Evolutionary conservation across 1,284 basidiomycete genomes (phyloP), one percentile per base, ranked within the genome.

Genomic region (Fistulinella cinereoalba): DNA sequence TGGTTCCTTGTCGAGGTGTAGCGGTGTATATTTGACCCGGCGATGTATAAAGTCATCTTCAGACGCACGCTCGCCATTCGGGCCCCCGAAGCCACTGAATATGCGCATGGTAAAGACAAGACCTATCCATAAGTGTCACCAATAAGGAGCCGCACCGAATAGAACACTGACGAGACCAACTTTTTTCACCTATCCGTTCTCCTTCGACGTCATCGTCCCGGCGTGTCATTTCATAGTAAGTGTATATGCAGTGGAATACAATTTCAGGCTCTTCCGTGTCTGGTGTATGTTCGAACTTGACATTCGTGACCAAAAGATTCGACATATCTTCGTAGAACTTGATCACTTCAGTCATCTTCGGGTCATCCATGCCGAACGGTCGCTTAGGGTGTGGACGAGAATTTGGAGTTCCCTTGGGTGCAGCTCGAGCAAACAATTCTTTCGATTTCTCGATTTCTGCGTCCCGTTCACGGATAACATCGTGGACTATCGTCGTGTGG

Each of bases 321-420:
- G 80, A 81, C 38, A 80, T 61, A 49, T 83, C 79, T 59, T 83
- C 80, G 52, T 83, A 83, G 55, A 83, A 75, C 24, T 67, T 70
- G 53, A 82, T 70, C 27, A 77, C 68, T 61, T 73, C 67, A 3
- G 69, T 62, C 47, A 76, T 70, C 56, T 80, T 80, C 2, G 77
- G 73, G 53, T 83, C 78, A 21, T 79, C 71, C 16, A 64, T 61
- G 9, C 69, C 61, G 7, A 70, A 53, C 46, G 54, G 46, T 57
- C 70, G 36, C 64, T 56, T 50, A 57, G 65, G 29, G 53, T 58
- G 43, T 59, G 67, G 37, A 57, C 56, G 43, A 53, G 60, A 44
- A 57, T 66, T 41, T 48, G 60, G 38, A 58, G 49, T 66, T 56
- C 45, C 24, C 39, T 48, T 64, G 55, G 55, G 67, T 51, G 61